Base-by-base conservation (phyloP, 2,329 filamentous ascomycete species). In the Colletotrichum sp. region DNA sequence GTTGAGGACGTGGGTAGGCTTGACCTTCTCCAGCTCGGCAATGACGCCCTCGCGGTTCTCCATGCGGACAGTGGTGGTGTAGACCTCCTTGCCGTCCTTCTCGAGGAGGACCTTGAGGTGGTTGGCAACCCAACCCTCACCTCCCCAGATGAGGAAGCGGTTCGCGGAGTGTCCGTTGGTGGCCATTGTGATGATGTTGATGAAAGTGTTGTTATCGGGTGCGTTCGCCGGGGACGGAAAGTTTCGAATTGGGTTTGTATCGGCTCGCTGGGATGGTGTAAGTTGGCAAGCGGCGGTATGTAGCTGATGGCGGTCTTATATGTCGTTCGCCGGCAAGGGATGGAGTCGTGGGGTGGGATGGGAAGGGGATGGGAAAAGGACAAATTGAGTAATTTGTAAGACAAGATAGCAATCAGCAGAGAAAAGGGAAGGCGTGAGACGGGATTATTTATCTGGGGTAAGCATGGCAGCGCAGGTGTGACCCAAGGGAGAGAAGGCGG, bases 1-100 rank as follows among this genome's bases (percentile, higher is more conserved):
- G 83, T 94, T 94, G 67, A 94, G 85, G 72, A 94, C 92, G 80
- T 94, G 92, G 5, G 92, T 94, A 26, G 92, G 93, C 83, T 90
- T 90, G 82, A 92, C 84, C 67, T 85, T 86, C 65, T 91, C 88
- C 30, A 94, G 87, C 81, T 91, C 89, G 62, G 86, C 85, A 69
- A 90, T 82, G 72, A 94, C 92, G 70, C 85, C 85, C 80, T 90
- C 88, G 77, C 90, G 87, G 80, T 93, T 87, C 82, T 94, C 90
- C 92, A 94, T 93, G 79, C 92, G 92, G 69, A 92, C 86, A 6
- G 89, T 92, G 18, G 92, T 94, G 69, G 86, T 88, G 80, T 88
- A 84, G 57, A 93, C 92, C 71, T 91, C 88, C 85, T 93, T 92
- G 81, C 90, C 91, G 81, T 92, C 89, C 74, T 84, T 82, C 81